Base-by-base conservation (phyloP, 345 rosid genomes). In the Rhodomyrtus tomentosa region DNA sequence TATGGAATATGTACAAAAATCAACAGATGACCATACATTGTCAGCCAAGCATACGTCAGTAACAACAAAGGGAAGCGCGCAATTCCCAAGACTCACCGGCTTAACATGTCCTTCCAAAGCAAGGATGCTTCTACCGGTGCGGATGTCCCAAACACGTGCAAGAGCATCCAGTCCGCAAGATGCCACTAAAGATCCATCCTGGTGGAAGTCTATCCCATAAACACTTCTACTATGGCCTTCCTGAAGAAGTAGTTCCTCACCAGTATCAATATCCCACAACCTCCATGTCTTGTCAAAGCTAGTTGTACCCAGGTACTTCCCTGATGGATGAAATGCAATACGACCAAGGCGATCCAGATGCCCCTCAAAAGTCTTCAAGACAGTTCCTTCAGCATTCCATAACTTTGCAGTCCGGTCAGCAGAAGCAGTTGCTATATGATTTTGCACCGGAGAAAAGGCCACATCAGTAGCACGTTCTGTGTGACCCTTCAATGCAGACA, bases 271-370 rank as follows among this genome's bases (percentile, higher is more conserved):
- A 87, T 96, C 99, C 99, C 99, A 97, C 84, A 96, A 85, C 90
- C 99, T 95, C 99, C 99, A 96, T 14, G 99, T 98, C 90, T 93
- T 98, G 89, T 98, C 99, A 85, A 92, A 98, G 91, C 99, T 94
- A 81, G 99, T 91, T 15, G 99, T 95, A 24, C 96, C 99, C 68
- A 98, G 87, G 87, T 96, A 98, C 53, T 92, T 95, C 83, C 99
- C 99, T 48, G 98, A 94, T 73, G 99, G 98, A 91, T 96, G 99
- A 89, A 97, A 97, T 80, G 93, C 95, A 85, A 97, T 88, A 1
- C 96, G 99, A 16, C 96, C 98, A 88, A 98, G 96, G 27, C 98
- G 96, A 87, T 95, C 99, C 87, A 96, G 87, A 88, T 98, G 99
- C 54, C 99, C 98, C 91, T 90, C 92, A 87, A 94, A 98, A 48